These are phyloP conservation scores for Kodamaea alishanica DNA, from an alignment of 1,139 yeast genomes.

Conservation along the genomic window DNA sequence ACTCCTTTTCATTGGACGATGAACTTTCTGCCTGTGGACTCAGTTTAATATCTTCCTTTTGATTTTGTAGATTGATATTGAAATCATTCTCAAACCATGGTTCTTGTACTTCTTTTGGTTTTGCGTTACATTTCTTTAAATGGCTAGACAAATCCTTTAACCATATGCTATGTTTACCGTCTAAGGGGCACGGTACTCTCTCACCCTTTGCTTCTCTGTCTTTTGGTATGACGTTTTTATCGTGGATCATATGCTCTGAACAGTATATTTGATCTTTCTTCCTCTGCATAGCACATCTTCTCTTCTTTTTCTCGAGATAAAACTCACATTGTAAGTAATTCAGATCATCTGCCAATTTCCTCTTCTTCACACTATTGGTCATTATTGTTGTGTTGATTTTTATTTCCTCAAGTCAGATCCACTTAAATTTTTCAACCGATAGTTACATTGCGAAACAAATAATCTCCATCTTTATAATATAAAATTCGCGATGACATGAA, in stretches of 20 bases:
- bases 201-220: conserved; percentile 17
- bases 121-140: conserved; percentile 57
- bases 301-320: conserved; percentile 43
- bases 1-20: conserved; percentile 5
- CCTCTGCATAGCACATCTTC: conserved; percentile 62
- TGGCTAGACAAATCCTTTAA: conserved; percentile 54
- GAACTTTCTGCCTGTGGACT: not conserved
- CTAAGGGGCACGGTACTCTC: conserved; percentile 75
- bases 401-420: not conserved
- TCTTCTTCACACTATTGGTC: conserved; percentile 8
- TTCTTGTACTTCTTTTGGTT: conserved; percentile 29
- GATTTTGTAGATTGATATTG: conserved; percentile 24
- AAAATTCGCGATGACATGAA: conserved; percentile 2
- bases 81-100: conserved; percentile 43
- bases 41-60: not conserved
- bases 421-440: too few species aligned
- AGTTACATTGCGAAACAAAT: too few species aligned
- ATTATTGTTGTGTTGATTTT: not conserved
- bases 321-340: conserved; percentile 43
- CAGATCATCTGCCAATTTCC: conserved; percentile 10
- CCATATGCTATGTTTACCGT: conserved; percentile 74
- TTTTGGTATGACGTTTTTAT: conserved; percentile 10
- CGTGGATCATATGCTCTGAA: conserved; percentile 52
- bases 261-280: conserved; percentile 51
- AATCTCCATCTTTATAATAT: not conserved